Percentiles rank a stretch among this genome's conserved stretches.
Evolutionary conservation across 768 basidiomycete species (phyloP).

Genomic region (Baorangia bicolor): DNA sequence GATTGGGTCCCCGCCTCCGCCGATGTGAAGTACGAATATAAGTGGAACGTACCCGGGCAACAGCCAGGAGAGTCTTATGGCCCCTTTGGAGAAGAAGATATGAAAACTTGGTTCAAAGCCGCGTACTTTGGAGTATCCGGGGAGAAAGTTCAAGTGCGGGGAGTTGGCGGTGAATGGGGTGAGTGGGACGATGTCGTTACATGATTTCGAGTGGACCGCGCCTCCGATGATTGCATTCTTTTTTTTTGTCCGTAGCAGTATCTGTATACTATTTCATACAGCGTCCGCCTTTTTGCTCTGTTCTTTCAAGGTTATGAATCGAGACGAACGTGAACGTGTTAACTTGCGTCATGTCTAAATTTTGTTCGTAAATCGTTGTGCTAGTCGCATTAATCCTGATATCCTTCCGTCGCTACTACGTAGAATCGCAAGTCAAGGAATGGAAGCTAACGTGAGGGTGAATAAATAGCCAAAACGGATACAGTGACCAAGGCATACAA

Average conservation of each 20-base stretch:
- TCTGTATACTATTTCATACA: constrained; percentile 17
- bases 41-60: constrained; percentile 63
- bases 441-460: constrained; percentile 7
- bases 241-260: not conserved
- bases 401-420: constrained; percentile 12
- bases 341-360: not conserved
- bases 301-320: not conserved
- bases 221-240: not conserved
- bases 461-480: constrained; percentile 27
- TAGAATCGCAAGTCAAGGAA: constrained; percentile 11
- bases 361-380: not conserved
- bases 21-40: constrained; percentile 77
- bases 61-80: constrained; percentile 62
- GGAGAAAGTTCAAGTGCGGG: constrained; percentile 75
- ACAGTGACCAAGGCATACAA: constrained; percentile 25
- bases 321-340: not conserved
- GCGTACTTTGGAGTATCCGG: constrained; percentile 77
- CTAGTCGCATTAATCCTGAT: constrained; percentile 21
- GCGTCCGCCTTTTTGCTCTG: not conserved
- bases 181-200: constrained; percentile 66
- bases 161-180: constrained; percentile 68
- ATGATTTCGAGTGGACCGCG: constrained; percentile 26
- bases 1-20: constrained; percentile 78
- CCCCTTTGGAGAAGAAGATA: constrained; percentile 77
- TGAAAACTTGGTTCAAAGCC: constrained; percentile 77